Evolutionary conservation across 441 rosid genomes (phyloP).

Genomic region (Aquilaria agallochum): DNA sequence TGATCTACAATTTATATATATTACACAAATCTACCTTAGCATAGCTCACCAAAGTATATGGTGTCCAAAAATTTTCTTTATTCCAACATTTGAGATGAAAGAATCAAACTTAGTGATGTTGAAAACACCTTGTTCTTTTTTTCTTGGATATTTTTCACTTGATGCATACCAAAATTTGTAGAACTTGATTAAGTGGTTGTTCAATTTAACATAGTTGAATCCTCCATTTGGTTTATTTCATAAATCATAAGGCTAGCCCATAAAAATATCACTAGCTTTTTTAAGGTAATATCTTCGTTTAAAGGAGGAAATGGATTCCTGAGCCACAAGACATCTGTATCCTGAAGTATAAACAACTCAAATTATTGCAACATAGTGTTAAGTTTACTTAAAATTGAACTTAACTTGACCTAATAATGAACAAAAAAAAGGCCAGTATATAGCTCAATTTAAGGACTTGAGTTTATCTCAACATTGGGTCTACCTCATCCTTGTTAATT

Average conservation of each 20-base stretch:
- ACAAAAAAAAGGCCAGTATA: constrained; percentile 7
- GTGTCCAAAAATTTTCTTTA: constrained; percentile 74
- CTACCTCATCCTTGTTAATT: too few species aligned
- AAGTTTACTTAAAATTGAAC: too few species aligned
- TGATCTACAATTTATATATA: too few species aligned
- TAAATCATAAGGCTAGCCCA: constrained; percentile 45
- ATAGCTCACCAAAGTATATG: constrained; percentile 71
- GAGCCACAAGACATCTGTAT: constrained; percentile 90
- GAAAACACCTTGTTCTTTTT: constrained; percentile 76
- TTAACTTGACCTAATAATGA: too few species aligned
- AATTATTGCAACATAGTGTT: too few species aligned
- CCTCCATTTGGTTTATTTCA: constrained; percentile 74
- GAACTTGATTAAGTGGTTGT: constrained; percentile 58
- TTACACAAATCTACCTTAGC: constrained; percentile 26
- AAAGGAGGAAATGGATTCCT: constrained; percentile 75
- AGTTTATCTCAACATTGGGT: too few species aligned
- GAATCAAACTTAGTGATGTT: constrained; percentile 51
- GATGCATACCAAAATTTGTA: constrained; percentile 85
- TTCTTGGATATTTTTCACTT: constrained; percentile 39
- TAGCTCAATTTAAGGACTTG: too few species aligned
- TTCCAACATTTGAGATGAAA: constrained; percentile 42
- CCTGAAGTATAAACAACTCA: constrained; percentile 33
- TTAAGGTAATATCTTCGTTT: constrained; percentile 59
- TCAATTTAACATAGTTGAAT: constrained; percentile 62
- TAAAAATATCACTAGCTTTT: constrained; percentile 69